Conservation (phyloP, 768 basidiomycete species). For the Lyophyllum semitale region DNA sequence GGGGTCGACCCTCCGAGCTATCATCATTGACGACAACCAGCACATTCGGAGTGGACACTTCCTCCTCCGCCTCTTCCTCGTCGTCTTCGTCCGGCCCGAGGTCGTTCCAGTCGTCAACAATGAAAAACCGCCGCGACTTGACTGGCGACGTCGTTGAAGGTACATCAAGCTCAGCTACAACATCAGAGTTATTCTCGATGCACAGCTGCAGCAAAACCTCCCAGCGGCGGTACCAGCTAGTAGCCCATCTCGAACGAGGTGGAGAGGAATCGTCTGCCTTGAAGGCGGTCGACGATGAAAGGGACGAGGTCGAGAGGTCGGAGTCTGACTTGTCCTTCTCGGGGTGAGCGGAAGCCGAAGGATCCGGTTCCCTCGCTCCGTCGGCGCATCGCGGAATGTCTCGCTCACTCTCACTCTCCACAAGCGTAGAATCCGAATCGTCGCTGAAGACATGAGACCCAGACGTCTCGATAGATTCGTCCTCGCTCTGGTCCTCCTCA, state of each 20-base stretch:
- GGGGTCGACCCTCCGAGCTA: not conserved
- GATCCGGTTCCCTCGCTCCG: not conserved
- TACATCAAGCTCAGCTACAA: not conserved
- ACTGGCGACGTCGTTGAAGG: not conserved
- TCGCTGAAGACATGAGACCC: slow-evolving; percentile 40
- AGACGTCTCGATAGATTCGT: slow-evolving; percentile 33
- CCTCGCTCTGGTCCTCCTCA: slow-evolving; percentile 31
- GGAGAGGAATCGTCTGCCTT: slow-evolving; percentile 9
- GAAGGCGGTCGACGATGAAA: slow-evolving; percentile 9
- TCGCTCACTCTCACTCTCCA: slow-evolving; percentile 48
- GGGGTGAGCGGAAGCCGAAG: not conserved
- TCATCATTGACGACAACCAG: slow-evolving; percentile 18
- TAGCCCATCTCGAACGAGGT: slow-evolving; percentile 37
- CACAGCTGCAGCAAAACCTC: slow-evolving; percentile 48
- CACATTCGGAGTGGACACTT: not conserved
- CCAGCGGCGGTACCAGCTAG: slow-evolving; percentile 57
- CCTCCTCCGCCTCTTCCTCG: slow-evolving; percentile 19
- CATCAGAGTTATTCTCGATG: slow-evolving; percentile 21
- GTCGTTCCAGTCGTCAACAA: slow-evolving; percentile 19
- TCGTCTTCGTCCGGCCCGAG: slow-evolving; percentile 10
- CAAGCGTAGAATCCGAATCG: slow-evolving; percentile 60
- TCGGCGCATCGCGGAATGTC: slow-evolving; percentile 19
- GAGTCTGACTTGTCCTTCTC: not conserved
- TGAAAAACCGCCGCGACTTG: slow-evolving; percentile 21
- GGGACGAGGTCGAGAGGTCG: not conserved